Conservation (phyloP, 164 flowering plant genomes). For the Nymphaea colorata region DNA sequence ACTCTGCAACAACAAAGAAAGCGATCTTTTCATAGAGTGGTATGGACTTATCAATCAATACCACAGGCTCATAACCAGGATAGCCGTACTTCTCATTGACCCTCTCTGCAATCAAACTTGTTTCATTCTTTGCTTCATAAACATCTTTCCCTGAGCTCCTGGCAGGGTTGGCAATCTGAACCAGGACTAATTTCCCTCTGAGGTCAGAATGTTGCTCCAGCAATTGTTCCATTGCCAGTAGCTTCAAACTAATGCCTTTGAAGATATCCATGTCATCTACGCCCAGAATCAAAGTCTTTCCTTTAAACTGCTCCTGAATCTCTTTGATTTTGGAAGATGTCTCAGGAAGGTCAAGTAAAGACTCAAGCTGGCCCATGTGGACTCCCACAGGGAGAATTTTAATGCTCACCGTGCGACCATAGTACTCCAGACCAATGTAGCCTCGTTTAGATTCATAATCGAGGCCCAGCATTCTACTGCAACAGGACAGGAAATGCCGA, state of each 20-base stretch:
- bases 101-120: slow-evolving; percentile 8
- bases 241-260: slow-evolving; percentile 14
- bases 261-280: slow-evolving; percentile 18
- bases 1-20: slow-evolving; percentile 10
- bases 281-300: slow-evolving; percentile 10
- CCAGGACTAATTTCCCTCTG: slow-evolving; percentile 11
- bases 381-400: slow-evolving; percentile 14
- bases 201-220: slow-evolving; percentile 9
- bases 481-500: slow-evolving; percentile 14
- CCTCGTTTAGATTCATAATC: slow-evolving; percentile 14
- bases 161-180: slow-evolving; percentile 15
- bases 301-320: slow-evolving; percentile 8
- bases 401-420: slow-evolving; percentile 11
- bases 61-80: slow-evolving; percentile 10
- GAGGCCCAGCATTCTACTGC: slow-evolving; percentile 14
- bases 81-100: slow-evolving; percentile 9
- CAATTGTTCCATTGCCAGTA: slow-evolving; percentile 13
- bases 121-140: slow-evolving; percentile 10
- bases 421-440: slow-evolving; percentile 13
- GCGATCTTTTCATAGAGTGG: slow-evolving; percentile 11
- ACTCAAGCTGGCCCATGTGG: slow-evolving; percentile 12
- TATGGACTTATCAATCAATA: slow-evolving; percentile 8
- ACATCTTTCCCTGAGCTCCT: slow-evolving; percentile 13
- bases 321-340: slow-evolving; percentile 10
- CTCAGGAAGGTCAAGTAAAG: slow-evolving; percentile 5